A percentile compares a stretch with the other conserved stretches of the same genome.
Conservation (phyloP, 331 rosid genomes). For the Cucumis variabilis region DNA sequence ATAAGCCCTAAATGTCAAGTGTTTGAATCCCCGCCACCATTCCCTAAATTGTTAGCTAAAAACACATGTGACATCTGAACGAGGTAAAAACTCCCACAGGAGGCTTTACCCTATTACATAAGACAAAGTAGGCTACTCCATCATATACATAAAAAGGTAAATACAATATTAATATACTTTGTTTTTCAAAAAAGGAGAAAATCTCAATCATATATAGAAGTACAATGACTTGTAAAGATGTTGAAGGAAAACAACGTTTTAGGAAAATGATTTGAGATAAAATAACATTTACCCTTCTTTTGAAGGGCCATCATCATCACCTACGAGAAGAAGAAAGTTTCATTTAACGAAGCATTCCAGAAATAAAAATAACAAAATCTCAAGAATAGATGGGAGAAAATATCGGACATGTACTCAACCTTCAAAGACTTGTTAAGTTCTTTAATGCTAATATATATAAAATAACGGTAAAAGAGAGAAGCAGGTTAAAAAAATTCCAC, state of each 20-base stretch:
- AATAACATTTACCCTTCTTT: slow-evolving; percentile 55
- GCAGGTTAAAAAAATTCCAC: neutral
- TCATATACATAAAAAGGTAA: neutral
- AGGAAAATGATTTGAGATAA: slow-evolving; percentile 10
- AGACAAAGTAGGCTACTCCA: neutral
- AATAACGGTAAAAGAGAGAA: slow-evolving; percentile 61
- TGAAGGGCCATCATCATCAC: slow-evolving; percentile 46
- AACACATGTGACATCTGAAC: neutral
- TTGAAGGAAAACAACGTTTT: neutral
- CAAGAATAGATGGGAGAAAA: slow-evolving; percentile 10
- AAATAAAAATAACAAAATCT: neutral
- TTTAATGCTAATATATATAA: slow-evolving; percentile 80
- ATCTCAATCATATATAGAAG: neutral
- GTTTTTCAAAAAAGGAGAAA: neutral
- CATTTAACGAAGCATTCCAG: neutral
- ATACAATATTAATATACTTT: neutral
- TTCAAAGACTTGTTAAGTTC: slow-evolving; percentile 63
- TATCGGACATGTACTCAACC: slow-evolving; percentile 62
- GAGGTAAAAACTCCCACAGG: neutral
- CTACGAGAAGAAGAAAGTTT: slow-evolving; percentile 40
- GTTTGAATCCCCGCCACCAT: neutral
- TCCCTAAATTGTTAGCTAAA: neutral
- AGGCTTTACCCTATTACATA: neutral
- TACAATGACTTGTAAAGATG: neutral
- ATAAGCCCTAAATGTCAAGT: neutral